Evolutionary conservation across 176 grass and related monocot genomes (phyloP), one percentile per base, ranked within the genome.

Genomic region (Lolium rigidum): DNA sequence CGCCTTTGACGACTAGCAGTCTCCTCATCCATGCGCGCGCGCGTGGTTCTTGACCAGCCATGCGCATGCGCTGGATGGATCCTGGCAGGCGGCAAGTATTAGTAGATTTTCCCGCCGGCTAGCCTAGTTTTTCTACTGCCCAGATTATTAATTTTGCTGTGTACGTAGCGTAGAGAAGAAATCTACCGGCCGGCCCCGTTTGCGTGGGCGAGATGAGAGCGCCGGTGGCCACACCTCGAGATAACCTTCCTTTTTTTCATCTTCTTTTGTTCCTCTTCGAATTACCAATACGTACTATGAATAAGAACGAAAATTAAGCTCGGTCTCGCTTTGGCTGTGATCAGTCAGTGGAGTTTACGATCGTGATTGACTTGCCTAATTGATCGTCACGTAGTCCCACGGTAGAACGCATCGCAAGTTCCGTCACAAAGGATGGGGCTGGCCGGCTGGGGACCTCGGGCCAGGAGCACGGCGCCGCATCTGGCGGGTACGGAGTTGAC

Each of bases 191-290:
- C 88, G 82, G 83, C 82, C 93, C 85, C 93, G 68, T 89, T 73
- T 83, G 82, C 41, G 72, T 85, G 87, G 90, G 85, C 88, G 87
- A 90, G 68, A 90, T 88, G 90, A 90, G 52, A 81, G 85, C 35
- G 82, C 85, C 88, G 85, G 93, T 88, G 88, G 64, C 84, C 85
- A 80, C 26, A 43, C 6, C 41, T 43, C 41, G 41, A 43, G 41
- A 58, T 66, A 67, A 49, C 58, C 22, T 66, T 66, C 22, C 57
- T 66, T 31, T 44, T 44, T 8, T 44, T 44, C 5, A 44, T 35
- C 31, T 35, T 35, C 31, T 43, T 47, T 73, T 78, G 14, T 7
- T 10, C n/a, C 11, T 66, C 13, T 14, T 54, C 18, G 10, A 17
- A 18, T 80, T 22, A 62, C 22, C 24, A 24, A 6, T 35, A 35